A percentile compares a stretch with the other conserved stretches of the same genome.
phyloP scores from a whole-genome alignment of 768 basidiomycete species.

The Auricularia cornea region DNA sequence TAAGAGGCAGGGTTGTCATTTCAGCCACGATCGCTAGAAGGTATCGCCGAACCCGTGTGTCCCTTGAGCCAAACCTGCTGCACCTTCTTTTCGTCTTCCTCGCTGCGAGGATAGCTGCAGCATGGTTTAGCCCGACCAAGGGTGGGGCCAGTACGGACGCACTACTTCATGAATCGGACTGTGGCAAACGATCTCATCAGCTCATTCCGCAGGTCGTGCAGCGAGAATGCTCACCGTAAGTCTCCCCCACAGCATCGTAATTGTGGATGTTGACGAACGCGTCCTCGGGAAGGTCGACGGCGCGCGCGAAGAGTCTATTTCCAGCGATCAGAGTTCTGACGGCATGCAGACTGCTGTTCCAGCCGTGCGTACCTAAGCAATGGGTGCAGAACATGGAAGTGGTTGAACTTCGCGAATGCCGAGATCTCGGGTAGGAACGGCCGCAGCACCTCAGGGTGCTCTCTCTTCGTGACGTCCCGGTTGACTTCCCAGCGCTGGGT shows the following conservation, averaged over 20 bases:
- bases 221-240: neutral
- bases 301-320: neutral
- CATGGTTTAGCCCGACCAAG: no score
- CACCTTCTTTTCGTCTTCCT: constrained; percentile 41
- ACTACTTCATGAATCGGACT: constrained; percentile 47
- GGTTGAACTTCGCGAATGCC: neutral
- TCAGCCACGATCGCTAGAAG: neutral
- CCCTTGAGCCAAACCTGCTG: constrained; percentile 55
- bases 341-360: no score
- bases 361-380: neutral
- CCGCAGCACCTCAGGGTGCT: neutral
- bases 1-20: constrained; percentile 8
- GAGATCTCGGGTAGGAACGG: neutral
- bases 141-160: no score
- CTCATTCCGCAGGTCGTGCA: neutral
- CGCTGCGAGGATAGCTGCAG: constrained; percentile 45
- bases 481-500: neutral
- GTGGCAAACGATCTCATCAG: neutral
- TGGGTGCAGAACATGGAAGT: neutral
- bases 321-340: neutral
- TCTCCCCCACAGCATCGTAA: neutral
- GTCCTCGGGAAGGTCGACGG: neutral
- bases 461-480: neutral
- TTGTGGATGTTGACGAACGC: neutral
- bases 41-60: constrained; percentile 41